Percentiles rank a stretch among this genome's conserved stretches.
phyloP scores from a whole-genome alignment of 2,329 filamentous ascomycete genomes.

The Botrytis sinoallii region DNA sequence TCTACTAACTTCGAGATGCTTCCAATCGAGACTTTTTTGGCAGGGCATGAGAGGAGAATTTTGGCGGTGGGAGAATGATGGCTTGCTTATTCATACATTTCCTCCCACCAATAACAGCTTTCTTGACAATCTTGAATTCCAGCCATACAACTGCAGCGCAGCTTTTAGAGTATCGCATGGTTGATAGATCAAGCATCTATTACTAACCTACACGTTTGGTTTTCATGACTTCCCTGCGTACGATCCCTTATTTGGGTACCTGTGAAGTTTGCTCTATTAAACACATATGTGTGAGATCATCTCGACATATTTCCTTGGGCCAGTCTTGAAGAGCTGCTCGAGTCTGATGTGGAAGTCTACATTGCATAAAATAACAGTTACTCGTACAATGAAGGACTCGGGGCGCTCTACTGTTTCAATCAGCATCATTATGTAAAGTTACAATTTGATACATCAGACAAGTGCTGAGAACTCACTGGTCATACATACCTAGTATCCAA shows the following conservation, averaged over 20 bases:
- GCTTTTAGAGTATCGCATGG: background rate
- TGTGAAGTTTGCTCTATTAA: background rate
- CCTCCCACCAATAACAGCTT: background rate
- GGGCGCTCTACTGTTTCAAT: too few relatives aligned
- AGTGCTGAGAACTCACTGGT: background rate
- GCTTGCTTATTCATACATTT: background rate
- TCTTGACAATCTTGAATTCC: background rate
- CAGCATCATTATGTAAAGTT: background rate
- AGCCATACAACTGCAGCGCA: background rate
- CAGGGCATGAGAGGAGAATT: background rate
- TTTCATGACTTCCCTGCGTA: background rate
- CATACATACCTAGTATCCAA: background rate
- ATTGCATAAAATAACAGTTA: background rate
- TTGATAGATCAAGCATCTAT: background rate
- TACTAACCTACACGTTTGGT: too few relatives aligned
- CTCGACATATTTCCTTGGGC: background rate
- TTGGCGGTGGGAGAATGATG: background rate
- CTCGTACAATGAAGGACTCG: too few relatives aligned
- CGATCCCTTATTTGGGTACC: background rate
- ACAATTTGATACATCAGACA: background rate
- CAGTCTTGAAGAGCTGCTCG: background rate
- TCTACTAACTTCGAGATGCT: constrained; percentile 10
- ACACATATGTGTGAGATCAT: background rate
- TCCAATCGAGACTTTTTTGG: background rate
- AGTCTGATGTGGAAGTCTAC: background rate